Percentiles rank a stretch among this genome's conserved stretches.
Conservation (phyloP, 495 filamentous ascomycete genomes). For the Thozetella sp. region DNA sequence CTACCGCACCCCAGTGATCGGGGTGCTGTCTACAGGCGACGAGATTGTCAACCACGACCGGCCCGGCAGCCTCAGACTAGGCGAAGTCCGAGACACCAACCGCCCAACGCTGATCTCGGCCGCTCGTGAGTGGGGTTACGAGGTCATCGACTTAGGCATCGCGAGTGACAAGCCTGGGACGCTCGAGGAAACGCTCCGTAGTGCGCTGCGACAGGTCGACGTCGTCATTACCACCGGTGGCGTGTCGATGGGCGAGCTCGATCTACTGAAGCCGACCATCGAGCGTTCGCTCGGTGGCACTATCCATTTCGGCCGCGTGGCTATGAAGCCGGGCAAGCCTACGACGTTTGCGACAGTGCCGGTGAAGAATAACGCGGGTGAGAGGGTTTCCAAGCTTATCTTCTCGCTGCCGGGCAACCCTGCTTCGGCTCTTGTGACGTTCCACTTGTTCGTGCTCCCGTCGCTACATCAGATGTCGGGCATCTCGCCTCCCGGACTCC, state of each 20-base stretch:
- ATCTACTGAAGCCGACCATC: conserved; percentile 96
- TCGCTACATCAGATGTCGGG: conserved; percentile 74
- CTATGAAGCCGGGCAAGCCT: conserved; percentile 98
- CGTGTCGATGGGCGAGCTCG: conserved; percentile 97
- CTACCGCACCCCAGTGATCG: conserved; percentile 77
- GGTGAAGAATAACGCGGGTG: conserved; percentile 56
- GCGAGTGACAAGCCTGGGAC: conserved; percentile 76
- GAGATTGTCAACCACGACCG: conserved; percentile 83
- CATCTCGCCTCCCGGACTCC: conserved; percentile 62
- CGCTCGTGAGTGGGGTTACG: conserved; percentile 73
- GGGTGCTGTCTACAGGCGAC: conserved; percentile 92
- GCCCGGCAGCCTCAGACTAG: conserved; percentile 62
- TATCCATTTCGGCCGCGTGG: conserved; percentile 94
- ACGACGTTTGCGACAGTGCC: conserved; percentile 94
- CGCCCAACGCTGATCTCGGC: conserved; percentile 82
- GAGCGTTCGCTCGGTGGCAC: conserved; percentile 88
- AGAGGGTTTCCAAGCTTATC: conserved; percentile 67
- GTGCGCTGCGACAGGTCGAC: conserved; percentile 73
- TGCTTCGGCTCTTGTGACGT: conserved; percentile 87
- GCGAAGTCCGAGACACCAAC: conserved; percentile 93
- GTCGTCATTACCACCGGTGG: conserved; percentile 92
- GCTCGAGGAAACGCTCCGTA: conserved; percentile 74
- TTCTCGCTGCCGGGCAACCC: conserved; percentile 96
- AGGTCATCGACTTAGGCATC: conserved; percentile 85
- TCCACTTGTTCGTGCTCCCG: conserved; percentile 92